Conservation (phyloP, 2,329 filamentous ascomycete species). For the Falciphora oryzae region DNA sequence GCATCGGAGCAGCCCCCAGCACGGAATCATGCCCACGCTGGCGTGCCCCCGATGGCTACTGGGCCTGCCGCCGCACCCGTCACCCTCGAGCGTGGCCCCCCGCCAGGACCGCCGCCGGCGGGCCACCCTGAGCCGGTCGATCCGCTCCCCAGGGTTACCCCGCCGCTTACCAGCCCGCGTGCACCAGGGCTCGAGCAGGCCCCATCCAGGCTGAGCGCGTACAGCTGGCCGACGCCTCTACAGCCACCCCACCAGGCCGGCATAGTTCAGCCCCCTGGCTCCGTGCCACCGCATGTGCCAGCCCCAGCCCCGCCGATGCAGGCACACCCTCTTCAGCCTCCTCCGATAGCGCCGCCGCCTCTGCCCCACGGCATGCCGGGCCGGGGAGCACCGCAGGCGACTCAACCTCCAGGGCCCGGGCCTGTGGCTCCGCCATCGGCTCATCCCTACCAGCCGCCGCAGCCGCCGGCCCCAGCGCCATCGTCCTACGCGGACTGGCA, state of each 20-base stretch:
- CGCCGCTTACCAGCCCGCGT: slow-evolving; percentile 6
- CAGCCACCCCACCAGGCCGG: slow-evolving; percentile 8
- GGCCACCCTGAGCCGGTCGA: slow-evolving; percentile 14
- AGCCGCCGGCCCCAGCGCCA: slow-evolving; percentile 19
- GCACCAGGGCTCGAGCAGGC: slow-evolving; percentile 3
- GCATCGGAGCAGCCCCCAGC: background rate
- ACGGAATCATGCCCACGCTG: background rate
- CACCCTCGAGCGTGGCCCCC: background rate
- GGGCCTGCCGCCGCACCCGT: background rate
- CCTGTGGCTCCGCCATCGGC: slow-evolving; percentile 19
- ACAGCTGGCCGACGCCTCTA: slow-evolving; percentile 3
- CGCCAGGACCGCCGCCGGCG: background rate
- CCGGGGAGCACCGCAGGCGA: slow-evolving; percentile 16
- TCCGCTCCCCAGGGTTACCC: background rate
- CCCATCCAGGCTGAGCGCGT: slow-evolving; percentile 2
- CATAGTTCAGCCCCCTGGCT: slow-evolving; percentile 10
- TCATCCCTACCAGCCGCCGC: slow-evolving; percentile 33
- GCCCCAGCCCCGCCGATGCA: slow-evolving; percentile 6
- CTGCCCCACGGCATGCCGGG: slow-evolving; percentile 14
- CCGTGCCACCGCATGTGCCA: slow-evolving; percentile 10
- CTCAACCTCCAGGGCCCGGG: slow-evolving; percentile 15
- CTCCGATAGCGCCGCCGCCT: slow-evolving; percentile 11
- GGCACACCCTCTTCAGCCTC: slow-evolving; percentile 12
- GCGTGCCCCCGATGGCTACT: background rate
- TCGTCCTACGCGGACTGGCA: slow-evolving; percentile 43